Conservation (phyloP, 1,284 basidiomycete species). For the Lentinula novae-zelandiae region DNA sequence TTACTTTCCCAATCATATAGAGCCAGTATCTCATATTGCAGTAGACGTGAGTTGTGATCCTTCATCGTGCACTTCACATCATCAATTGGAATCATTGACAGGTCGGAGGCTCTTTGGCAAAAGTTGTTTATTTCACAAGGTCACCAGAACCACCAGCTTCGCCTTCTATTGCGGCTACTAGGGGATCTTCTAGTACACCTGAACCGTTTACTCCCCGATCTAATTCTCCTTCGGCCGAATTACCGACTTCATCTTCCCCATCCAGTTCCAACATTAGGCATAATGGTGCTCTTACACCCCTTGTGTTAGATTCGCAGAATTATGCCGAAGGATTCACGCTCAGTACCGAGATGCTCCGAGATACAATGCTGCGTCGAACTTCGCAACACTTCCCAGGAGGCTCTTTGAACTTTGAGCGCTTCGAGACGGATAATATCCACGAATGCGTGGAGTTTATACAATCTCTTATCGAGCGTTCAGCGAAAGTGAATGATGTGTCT, state of each 20-base stretch:
- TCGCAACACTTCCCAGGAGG: constrained; percentile 91
- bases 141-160: constrained; percentile 77
- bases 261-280: constrained; percentile 37
- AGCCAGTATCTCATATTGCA: constrained; percentile 94
- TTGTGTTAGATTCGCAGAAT: constrained; percentile 55
- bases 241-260: constrained; percentile 19
- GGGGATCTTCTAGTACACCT: constrained; percentile 41
- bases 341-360: constrained; percentile 50
- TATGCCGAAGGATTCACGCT: constrained; percentile 35
- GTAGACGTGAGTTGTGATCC: constrained; percentile 72
- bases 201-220: constrained; percentile 48
- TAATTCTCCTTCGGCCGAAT: constrained; percentile 39
- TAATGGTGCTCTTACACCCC: constrained; percentile 82
- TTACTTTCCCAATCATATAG: constrained; percentile 93
- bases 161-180: constrained; percentile 58
- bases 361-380: constrained; percentile 67
- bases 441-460: constrained; percentile 88
- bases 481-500: constrained; percentile 83
- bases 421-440: constrained; percentile 90
- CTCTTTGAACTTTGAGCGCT: constrained; percentile 96
- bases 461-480: constrained; percentile 84
- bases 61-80: constrained; percentile 5
- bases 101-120: constrained; percentile 97
- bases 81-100: constrained; percentile 28
- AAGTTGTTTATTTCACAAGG: constrained; percentile 98